phyloP scores from a whole-genome alignment of 2,329 filamentous ascomycete genomes.

The Calonectria naviculata region DNA sequence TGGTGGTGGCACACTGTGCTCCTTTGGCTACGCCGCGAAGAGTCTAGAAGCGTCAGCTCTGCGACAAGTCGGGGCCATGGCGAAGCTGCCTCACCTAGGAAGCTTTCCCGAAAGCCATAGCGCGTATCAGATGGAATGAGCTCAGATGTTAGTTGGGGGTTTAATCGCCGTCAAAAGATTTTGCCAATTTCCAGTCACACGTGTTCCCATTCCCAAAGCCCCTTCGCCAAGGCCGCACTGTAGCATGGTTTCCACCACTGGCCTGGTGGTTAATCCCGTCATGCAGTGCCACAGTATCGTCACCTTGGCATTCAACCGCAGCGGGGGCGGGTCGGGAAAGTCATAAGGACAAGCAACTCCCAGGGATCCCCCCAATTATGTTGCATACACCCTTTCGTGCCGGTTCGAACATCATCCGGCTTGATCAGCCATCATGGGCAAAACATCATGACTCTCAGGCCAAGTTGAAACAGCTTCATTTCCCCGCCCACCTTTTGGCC shows the following conservation, averaged over 20 bases:
- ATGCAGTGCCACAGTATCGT: slow-evolving; percentile 23
- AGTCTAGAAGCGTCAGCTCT: slow-evolving; percentile 28
- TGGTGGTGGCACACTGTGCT: neutral
- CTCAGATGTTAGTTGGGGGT: neutral
- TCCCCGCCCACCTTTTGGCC: neutral
- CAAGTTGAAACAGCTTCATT: neutral
- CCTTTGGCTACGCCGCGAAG: slow-evolving; percentile 22
- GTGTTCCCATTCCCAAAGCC: neutral
- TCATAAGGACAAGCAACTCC: neutral
- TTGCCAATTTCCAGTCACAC: neutral
- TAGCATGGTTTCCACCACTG: neutral
- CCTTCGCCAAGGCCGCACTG: neutral
- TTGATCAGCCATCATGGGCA: neutral
- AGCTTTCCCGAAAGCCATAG: neutral
- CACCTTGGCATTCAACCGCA: slow-evolving; percentile 8
- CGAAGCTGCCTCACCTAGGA: neutral
- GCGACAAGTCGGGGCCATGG: neutral
- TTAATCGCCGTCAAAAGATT: neutral
- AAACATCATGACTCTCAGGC: slow-evolving; percentile 29
- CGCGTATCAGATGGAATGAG: neutral
- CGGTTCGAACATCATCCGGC: neutral
- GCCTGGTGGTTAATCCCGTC: slow-evolving; percentile 4
- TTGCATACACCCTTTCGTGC: neutral
- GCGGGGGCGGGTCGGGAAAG: neutral
- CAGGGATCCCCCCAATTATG: neutral